A percentile compares a stretch with the other conserved stretches of the same genome.
Conservation (phyloP, 768 basidiomycete species). For the Auriscalpium vulgare region DNA sequence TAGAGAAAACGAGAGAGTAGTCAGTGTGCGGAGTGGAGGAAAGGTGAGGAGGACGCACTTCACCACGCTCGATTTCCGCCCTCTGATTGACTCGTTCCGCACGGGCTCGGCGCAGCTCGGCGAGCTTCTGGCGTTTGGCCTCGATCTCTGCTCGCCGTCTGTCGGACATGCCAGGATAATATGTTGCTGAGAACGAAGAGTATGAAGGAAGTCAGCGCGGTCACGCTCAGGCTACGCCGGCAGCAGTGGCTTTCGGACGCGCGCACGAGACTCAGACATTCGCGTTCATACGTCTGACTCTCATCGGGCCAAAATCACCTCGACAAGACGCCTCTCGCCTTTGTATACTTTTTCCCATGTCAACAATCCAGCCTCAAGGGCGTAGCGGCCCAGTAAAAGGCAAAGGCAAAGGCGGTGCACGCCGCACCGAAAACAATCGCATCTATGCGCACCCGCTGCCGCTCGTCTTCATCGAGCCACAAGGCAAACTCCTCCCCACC, state of each 20-base stretch:
- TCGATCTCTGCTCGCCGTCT: slow-evolving; percentile 82
- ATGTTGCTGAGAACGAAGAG: background rate
- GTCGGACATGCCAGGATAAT: slow-evolving; percentile 41
- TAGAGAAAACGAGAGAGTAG: slow-evolving; percentile 7
- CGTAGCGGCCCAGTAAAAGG: slow-evolving; percentile 5
- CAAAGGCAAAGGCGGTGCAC: slow-evolving; percentile 41
- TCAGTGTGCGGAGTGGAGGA: slow-evolving; percentile 23
- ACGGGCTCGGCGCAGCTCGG: slow-evolving; percentile 72
- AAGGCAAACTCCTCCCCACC: slow-evolving; percentile 30
- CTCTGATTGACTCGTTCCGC: slow-evolving; percentile 48
- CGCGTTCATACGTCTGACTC: background rate
- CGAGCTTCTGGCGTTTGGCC: slow-evolving; percentile 82
- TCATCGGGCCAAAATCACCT: background rate
- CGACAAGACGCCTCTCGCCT: slow-evolving; percentile 30
- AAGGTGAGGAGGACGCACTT: slow-evolving; percentile 32
- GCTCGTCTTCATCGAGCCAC: slow-evolving; percentile 37
- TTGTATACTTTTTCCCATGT: background rate
- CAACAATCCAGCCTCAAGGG: slow-evolving; percentile 4
- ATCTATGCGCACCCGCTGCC: slow-evolving; percentile 73
- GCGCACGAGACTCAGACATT: background rate
- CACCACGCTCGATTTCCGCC: slow-evolving; percentile 40
- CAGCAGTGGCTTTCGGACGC: too few species aligned
- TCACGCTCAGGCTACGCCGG: too few species aligned
- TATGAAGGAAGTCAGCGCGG: background rate
- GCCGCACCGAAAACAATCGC: slow-evolving; percentile 54